A percentile compares a stretch with the other conserved stretches of the same genome.
These are phyloP conservation scores for Agrocybe chaxingu DNA, from an alignment of 768 basidiomycete genomes.

Conservation along the genomic window DNA sequence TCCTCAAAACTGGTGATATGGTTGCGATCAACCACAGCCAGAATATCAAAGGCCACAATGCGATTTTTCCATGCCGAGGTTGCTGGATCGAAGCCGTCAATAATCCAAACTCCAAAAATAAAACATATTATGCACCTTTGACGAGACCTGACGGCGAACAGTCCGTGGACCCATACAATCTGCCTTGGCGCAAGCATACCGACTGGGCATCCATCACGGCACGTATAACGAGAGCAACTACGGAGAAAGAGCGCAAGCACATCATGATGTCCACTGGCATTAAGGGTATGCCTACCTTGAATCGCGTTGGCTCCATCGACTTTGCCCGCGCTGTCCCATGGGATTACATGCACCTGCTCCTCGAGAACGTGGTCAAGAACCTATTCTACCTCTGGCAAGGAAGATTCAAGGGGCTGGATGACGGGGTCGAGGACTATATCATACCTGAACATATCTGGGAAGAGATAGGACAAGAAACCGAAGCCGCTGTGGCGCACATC, in stretches of 20 bases:
- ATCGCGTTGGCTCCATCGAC: constrained; percentile 21
- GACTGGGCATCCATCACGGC: constrained; percentile 7
- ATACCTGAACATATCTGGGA: constrained; percentile 26
- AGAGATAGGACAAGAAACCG: constrained; percentile 31
- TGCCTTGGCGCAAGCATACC: constrained; percentile 19
- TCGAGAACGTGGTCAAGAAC: constrained; percentile 36
- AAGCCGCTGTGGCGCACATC: constrained; percentile 21
- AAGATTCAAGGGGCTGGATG: constrained; percentile 33
- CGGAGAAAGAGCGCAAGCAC: background rate
- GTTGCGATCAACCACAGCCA: constrained; percentile 26
- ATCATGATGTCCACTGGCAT: constrained; percentile 26
- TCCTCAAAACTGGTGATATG: constrained; percentile 31
- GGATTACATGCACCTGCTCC: constrained; percentile 45
- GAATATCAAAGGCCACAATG: constrained; percentile 35
- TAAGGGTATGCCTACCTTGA: constrained; percentile 24
- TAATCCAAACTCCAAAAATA: background rate
- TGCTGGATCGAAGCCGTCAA: constrained; percentile 30
- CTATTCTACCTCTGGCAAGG: constrained; percentile 38
- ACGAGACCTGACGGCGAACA: background rate
- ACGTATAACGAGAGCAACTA: constrained; percentile 4
- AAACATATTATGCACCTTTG: constrained; percentile 23
- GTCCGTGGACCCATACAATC: constrained; percentile 8
- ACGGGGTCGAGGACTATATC: constrained; percentile 23
- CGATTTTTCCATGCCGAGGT: constrained; percentile 25
- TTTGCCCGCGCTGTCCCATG: constrained; percentile 30